Percentiles rank a stretch among this genome's conserved stretches.
These are phyloP conservation scores for Phytophthora pistaciae DNA, from an alignment of 352 stramenopile species.

Conservation along the genomic window DNA sequence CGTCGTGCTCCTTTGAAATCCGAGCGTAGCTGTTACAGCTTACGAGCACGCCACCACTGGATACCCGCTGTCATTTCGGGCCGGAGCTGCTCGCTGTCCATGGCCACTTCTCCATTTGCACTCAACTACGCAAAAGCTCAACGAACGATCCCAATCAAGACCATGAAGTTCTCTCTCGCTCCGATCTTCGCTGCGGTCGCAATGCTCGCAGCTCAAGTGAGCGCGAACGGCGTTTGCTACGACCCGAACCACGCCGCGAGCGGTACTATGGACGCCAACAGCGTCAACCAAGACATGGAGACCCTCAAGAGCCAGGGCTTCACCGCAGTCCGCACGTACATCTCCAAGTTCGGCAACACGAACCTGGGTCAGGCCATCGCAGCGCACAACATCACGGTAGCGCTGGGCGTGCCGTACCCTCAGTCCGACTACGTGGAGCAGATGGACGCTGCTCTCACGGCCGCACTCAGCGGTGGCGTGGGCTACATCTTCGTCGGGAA, in stretches of 20 bases:
- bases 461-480: conserved; percentile 48
- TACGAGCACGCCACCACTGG: conserved; percentile 19
- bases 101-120: conserved; percentile 32
- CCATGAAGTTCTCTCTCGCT: conserved; percentile 48
- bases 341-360: conserved; percentile 56
- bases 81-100: conserved; percentile 6
- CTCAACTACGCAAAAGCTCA: conserved; percentile 9
- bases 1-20: conserved; percentile 17
- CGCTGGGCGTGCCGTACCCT: conserved; percentile 58
- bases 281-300: conserved; percentile 49
- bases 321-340: conserved; percentile 70
- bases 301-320: conserved; percentile 65
- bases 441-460: conserved; percentile 42
- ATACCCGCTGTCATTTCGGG: conserved; percentile 15
- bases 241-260: conserved; percentile 56
- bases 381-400: conserved; percentile 46
- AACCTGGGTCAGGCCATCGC: conserved; percentile 52
- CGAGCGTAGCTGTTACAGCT: conserved; percentile 27
- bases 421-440: conserved; percentile 49
- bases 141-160: neutral
- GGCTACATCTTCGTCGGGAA: conserved; percentile 75
- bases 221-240: conserved; percentile 71
- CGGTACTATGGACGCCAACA: conserved; percentile 27
- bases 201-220: conserved; percentile 34
- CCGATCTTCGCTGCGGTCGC: conserved; percentile 31